Evolutionary conservation across 2,329 filamentous ascomycete genomes (phyloP).

Genomic region (Arachnomyces sp.): DNA sequence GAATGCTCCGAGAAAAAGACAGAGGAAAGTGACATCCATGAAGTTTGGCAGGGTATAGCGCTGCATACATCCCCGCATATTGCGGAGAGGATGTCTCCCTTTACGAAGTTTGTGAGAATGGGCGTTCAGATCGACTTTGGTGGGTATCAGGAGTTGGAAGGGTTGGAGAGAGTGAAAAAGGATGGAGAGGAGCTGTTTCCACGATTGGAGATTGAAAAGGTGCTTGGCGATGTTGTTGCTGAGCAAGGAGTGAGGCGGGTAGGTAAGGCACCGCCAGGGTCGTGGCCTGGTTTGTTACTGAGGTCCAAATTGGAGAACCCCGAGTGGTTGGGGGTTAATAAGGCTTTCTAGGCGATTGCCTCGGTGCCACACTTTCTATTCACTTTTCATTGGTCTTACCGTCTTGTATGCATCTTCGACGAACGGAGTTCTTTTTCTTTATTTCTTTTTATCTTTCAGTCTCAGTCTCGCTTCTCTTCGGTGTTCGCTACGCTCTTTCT

Average conservation of each 20-base stretch:
- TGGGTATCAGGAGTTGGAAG: conserved; percentile 2
- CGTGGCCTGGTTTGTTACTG: conserved; percentile 27
- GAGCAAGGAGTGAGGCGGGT: conserved; percentile 29
- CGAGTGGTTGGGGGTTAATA: conserved; percentile 18
- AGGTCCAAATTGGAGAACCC: conserved; percentile 18
- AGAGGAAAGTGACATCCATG: conserved; percentile 22
- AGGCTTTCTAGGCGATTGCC: conserved; percentile 18
- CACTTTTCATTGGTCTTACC: too few species aligned
- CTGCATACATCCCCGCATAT: conserved; percentile 39
- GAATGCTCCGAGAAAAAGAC: conserved; percentile 10
- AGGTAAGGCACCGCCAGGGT: conserved; percentile 33
- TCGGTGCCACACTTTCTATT: too few species aligned
- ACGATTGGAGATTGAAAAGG: conserved; percentile 36
- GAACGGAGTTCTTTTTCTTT: too few species aligned
- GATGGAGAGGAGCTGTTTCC: conserved; percentile 21
- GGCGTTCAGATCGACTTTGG: conserved; percentile 37
- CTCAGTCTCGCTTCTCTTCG: too few species aligned
- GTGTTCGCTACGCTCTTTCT: too few species aligned
- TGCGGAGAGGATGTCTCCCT: conserved; percentile 35
- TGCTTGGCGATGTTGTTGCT: conserved; percentile 36
- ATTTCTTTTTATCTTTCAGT: too few species aligned
- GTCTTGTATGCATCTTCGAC: too few species aligned
- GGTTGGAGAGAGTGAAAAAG: conserved; percentile 14
- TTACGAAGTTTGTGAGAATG: conserved; percentile 30
- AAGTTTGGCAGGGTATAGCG: conserved; percentile 42